Base-by-base conservation (phyloP, 179 eudicot genomes). In the Silene coronaria region DNA sequence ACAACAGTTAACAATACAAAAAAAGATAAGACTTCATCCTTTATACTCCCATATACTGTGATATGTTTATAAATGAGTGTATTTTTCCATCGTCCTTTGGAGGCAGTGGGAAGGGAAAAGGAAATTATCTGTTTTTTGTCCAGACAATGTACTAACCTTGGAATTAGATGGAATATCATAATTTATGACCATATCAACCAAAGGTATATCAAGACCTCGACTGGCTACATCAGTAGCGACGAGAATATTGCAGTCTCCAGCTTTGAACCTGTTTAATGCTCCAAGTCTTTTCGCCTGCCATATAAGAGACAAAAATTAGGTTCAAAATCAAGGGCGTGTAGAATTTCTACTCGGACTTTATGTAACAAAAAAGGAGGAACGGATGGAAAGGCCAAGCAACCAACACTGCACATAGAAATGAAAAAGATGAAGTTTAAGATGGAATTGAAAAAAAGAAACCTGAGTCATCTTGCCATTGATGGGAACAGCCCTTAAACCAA, bases 201-300 rank as follows among this genome's bases (percentile, higher is more conserved):
- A 82, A 62, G 90, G 96, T 76, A 91, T 91, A 86, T 93, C 98
- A 70, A 91, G 93, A 57, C 97, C 98, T 84, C 97, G 90, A 79
- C 98, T 88, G 38, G 92, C 96, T 73, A 93, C 96, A 86, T 91
- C 92, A 58, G 98, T 93, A 82, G 92, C 88, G 57, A 91, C 78
- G 64, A 93, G 90, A 75, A 90, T 84, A 74, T 86, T 91, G 71
- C 97, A 91, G 65, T 91, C 97, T 27, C 96, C 93, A 69, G 97
- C 87, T 85, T 91, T 93, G 83, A 93, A 93, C 78, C 85, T 89
- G 84, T 87, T 93, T 63, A 91, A 80, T 34, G 98, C 93, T 64
- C 96, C 98, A 79, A 93, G 90, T 76, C 98, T 82, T 77, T 91
- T 91, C 28, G 88, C 76, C 97, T 93, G 87, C 62, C 76, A 72